phyloP scores from a whole-genome alignment of 2,329 filamentous ascomycete species.

The Ramularia collo-cygni region DNA sequence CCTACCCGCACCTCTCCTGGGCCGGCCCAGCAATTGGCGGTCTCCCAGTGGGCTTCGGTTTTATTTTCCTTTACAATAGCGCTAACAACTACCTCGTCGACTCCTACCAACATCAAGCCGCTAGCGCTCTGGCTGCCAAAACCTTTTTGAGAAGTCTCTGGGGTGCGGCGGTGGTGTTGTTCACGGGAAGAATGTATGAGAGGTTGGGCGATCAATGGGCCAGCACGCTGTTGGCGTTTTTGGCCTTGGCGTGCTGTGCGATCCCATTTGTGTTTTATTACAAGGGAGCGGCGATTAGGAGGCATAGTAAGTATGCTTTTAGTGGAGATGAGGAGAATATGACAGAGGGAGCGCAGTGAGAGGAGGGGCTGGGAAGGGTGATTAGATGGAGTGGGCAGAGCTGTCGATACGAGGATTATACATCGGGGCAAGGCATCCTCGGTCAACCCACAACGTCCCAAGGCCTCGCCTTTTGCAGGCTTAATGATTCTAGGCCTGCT shows the following conservation, averaged over 20 bases:
- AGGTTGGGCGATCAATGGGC: slow-evolving; percentile 43
- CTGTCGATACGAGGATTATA: no score
- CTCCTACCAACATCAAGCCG: slow-evolving; percentile 64
- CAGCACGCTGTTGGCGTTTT: slow-evolving; percentile 38
- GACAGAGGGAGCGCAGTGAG: slow-evolving; percentile 18
- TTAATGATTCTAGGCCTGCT: no score
- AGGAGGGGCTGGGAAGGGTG: not conserved
- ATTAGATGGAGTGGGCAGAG: no score
- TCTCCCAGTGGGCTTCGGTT: slow-evolving; percentile 28
- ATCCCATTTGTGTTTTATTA: slow-evolving; percentile 65
- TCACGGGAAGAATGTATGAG: slow-evolving; percentile 34
- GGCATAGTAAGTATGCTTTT: slow-evolving; percentile 66
- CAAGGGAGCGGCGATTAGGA: slow-evolving; percentile 65
- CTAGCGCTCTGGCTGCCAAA: slow-evolving; percentile 36
- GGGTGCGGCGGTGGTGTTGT: slow-evolving; percentile 14
- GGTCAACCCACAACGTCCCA: no score
- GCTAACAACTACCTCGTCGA: slow-evolving; percentile 57
- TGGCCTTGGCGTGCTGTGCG: slow-evolving; percentile 32
- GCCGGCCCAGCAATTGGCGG: slow-evolving; percentile 50
- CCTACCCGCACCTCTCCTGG: slow-evolving; percentile 60
- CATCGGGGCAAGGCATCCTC: no score
- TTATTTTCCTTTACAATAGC: slow-evolving; percentile 29
- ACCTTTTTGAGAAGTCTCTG: slow-evolving; percentile 17
- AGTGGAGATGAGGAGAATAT: slow-evolving; percentile 46
- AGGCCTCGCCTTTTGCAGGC: no score